Base-by-base conservation (phyloP, 164 flowering plant species). In the Litsea cubeba region DNA sequence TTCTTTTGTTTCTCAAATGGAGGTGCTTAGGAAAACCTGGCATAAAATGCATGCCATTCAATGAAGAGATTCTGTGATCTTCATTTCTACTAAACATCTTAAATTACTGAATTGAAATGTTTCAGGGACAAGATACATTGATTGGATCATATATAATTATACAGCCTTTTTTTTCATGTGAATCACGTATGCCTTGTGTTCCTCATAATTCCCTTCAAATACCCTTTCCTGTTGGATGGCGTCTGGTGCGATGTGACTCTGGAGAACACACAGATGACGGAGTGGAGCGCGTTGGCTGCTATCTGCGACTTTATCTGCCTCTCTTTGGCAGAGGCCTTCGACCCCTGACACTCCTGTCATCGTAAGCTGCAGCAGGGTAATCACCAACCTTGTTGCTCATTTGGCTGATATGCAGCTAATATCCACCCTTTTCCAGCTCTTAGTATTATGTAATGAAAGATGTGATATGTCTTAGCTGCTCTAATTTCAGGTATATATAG, bases 261-360 rank as follows among this genome's bases (percentile, higher is more conserved):
- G 2, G 84, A 82, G 10, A 86, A 71, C 74, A 77, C 78, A 2
- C 86, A 81, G 40, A 81, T 76, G 49, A 89, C 77, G 50, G 85
- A 83, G 28, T 84, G 83, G 35, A 88, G 76, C 12, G 87, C 89
- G 72, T 11, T 79, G 63, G 88, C 81, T 14, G 90, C 89, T 51
- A 88, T 89, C 70, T 81, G 82, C 18, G 82, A 79, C 78, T 89
- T 89, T 57, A 87, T 83, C 83, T 87, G 90, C 14, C 89, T 73
- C 89, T 79, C 80, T 79, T 85, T 22, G 88, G 90, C 4, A 82
- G 73, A 32, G 83, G 83, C 80, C 80, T 78, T 64, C 77, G 69
- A 22, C 70, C 30, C 32, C 28, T 20, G 54, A 77, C 65, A 54
- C 80, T 71, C 50, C 67, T 66, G 5, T 22, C 70, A 12, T 72